Evolutionary conservation across 2,329 filamentous ascomycete genomes (phyloP).

Genomic region (Bisporella sp.): DNA sequence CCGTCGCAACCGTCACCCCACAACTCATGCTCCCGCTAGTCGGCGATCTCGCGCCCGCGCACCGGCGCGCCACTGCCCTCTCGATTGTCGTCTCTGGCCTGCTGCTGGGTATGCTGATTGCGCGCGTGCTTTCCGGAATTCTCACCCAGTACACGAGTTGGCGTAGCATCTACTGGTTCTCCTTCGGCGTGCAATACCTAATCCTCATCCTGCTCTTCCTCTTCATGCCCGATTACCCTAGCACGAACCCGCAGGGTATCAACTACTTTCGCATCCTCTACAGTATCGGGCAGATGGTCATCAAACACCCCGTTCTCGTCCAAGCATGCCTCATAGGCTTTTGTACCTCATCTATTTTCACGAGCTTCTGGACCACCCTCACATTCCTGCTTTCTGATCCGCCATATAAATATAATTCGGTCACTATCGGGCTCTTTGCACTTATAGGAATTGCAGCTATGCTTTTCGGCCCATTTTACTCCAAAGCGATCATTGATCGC

Average conservation of each 20-base stretch:
- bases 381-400: slow-evolving; percentile 69
- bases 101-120: slow-evolving; percentile 68
- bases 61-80: slow-evolving; percentile 61
- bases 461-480: slow-evolving; percentile 60
- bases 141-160: slow-evolving; percentile 68
- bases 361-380: slow-evolving; percentile 66
- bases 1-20: slow-evolving; percentile 75
- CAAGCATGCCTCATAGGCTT: slow-evolving; percentile 64
- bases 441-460: slow-evolving; percentile 70
- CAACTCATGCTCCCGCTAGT: slow-evolving; percentile 75
- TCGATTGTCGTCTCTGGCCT: slow-evolving; percentile 71
- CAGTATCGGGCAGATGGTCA: slow-evolving; percentile 56
- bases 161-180: slow-evolving; percentile 74
- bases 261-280: slow-evolving; percentile 60
- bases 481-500: slow-evolving; percentile 61
- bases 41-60: slow-evolving; percentile 66
- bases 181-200: slow-evolving; percentile 62
- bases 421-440: slow-evolving; percentile 71
- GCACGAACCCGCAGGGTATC: slow-evolving; percentile 58
- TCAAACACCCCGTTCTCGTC: slow-evolving; percentile 59
- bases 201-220: slow-evolving; percentile 60
- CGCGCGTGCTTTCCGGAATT: slow-evolving; percentile 68
- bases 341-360: slow-evolving; percentile 54
- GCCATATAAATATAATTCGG: slow-evolving; percentile 60
- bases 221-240: slow-evolving; percentile 76